Evolutionary conservation across 2,329 filamentous ascomycete genomes (phyloP).

Genomic region (Chlorencoelia australis): DNA sequence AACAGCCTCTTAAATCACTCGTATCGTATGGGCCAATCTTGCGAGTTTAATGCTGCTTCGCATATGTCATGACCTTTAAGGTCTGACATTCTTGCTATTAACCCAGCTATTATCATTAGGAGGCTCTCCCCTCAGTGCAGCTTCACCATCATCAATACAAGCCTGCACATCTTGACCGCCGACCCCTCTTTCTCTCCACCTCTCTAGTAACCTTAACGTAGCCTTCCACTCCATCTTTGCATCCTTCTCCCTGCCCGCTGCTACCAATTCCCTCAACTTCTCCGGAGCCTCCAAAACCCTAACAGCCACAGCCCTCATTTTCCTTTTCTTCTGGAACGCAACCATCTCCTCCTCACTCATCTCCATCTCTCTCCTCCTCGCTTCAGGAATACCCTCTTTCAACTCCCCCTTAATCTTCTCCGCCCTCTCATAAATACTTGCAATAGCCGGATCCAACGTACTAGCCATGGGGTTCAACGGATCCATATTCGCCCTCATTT

Average conservation of each 20-base stretch:
- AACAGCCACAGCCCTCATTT: constrained; percentile 14
- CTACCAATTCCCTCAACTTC: constrained; percentile 46
- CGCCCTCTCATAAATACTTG: constrained; percentile 52
- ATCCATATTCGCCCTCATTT: constrained; percentile 77
- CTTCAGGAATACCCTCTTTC: constrained; percentile 18
- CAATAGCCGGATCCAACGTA: constrained; percentile 63
- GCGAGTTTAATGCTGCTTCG: too few species aligned
- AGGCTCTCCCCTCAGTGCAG: constrained; percentile 23
- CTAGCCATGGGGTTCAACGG: constrained; percentile 62
- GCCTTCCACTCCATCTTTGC: constrained; percentile 39
- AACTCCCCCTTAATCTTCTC: constrained; percentile 21
- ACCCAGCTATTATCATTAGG: constrained; percentile 17
- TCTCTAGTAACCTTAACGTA: constrained; percentile 18
- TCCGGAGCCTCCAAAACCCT: constrained; percentile 21
- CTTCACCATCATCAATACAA: constrained; percentile 28
- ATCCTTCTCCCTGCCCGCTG: constrained; percentile 49
- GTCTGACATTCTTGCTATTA: constrained; percentile 9
- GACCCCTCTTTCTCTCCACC: constrained; percentile 26
- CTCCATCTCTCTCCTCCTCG: constrained; percentile 50
- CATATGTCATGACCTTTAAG: constrained; percentile 10
- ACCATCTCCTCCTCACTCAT: constrained; percentile 44
- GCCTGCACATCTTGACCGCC: constrained; percentile 24
- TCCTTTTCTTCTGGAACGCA: constrained; percentile 9
- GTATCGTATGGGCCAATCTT: too few species aligned
- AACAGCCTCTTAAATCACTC: too few species aligned